Percentiles rank a stretch among this genome's conserved stretches.
phyloP scores from a whole-genome alignment of 2,329 filamentous ascomycete species.

The Phyllosticta ampelicida region DNA sequence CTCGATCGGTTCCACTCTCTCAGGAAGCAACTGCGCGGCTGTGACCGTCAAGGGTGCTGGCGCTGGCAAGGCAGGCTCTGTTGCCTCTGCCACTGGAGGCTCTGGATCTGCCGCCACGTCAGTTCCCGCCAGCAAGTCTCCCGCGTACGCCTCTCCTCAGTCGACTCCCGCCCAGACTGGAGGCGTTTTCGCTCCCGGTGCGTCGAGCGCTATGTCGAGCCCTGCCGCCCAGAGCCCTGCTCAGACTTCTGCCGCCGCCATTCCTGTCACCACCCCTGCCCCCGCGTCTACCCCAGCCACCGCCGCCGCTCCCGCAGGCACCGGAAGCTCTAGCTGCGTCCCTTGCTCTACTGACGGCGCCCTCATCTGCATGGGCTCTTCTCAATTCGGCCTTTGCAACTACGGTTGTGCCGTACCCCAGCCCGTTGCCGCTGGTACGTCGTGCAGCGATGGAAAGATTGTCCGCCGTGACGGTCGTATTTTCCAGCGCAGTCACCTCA shows the following conservation, averaged over 20 bases:
- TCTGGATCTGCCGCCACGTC: slow-evolving; percentile 13
- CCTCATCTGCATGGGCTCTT: slow-evolving; percentile 34
- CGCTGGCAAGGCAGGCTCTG: slow-evolving; percentile 20
- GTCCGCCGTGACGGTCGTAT: slow-evolving; percentile 9
- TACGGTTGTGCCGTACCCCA: slow-evolving; percentile 31
- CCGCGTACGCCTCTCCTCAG: slow-evolving; percentile 8
- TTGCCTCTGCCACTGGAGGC: slow-evolving; percentile 12
- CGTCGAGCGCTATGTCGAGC: background rate
- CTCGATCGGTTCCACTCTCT: slow-evolving; percentile 25
- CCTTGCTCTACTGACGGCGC: slow-evolving; percentile 31
- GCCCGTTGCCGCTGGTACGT: slow-evolving; percentile 31
- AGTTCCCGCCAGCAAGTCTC: slow-evolving; percentile 18
- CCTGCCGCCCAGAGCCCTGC: background rate
- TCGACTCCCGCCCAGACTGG: slow-evolving; percentile 12
- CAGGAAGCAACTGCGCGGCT: slow-evolving; percentile 18
- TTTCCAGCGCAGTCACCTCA: slow-evolving; percentile 1
- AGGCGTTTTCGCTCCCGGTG: slow-evolving; percentile 12
- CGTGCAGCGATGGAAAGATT: slow-evolving; percentile 29
- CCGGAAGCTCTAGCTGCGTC: slow-evolving; percentile 12
- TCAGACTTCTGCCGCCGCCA: background rate
- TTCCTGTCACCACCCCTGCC: slow-evolving; percentile 12
- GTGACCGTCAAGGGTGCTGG: slow-evolving; percentile 23
- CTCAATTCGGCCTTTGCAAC: slow-evolving; percentile 36
- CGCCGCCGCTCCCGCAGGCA: slow-evolving; percentile 8
- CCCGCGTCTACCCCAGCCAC: slow-evolving; percentile 11